Base-by-base conservation (phyloP, 2,329 filamentous ascomycete species). In the Clonostachys byssicola region DNA sequence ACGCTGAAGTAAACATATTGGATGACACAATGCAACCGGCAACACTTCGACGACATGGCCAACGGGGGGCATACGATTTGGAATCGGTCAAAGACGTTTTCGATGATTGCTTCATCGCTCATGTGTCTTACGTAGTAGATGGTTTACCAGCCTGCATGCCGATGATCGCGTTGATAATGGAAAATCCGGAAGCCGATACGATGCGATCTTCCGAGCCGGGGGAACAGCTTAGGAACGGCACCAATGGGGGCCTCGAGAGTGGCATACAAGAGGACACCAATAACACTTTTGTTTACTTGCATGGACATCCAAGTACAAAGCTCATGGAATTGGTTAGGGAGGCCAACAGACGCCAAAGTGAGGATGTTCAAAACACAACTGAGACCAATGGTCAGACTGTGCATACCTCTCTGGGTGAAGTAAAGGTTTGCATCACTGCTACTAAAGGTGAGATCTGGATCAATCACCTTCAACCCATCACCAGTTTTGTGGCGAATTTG, bases 161-260 rank as follows among this genome's bases (percentile, higher is more conserved):
- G 5, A 42, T 42, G 40, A 42, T 42, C 33, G 40, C 40, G 4
- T n/a, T 42, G n/a, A n/a, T 42, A 13, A 42, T 18, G 5, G 67
- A 60, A 0, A 68, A 60, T 49, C 18, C 56, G 56, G 40, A 58
- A 58, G 52, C 8, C 23, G 23, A 10, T 9, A 30, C 9, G 23
- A 10, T 10, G 6, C 23, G 23, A 10, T 30, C 8, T 10, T 30
- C 23, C 23, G 23, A 10, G 8, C 23, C 4, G 23, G 8, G 23
- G 23, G 3, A 30, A 30, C 8, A 4, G 9, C 8, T 9, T 30
- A 10, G 23, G 8, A 30, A 30, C 23, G 8, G 23, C 23, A 3
- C 23, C 23, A 30, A 30, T 30, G 23, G 9, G 23, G 23, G 6
- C 23, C 23, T 30, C 23, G 3, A 4, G 23, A 30, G 4, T 30